phyloP scores from a whole-genome alignment of 1,139 yeast genomes.

The Candida smagusa region DNA sequence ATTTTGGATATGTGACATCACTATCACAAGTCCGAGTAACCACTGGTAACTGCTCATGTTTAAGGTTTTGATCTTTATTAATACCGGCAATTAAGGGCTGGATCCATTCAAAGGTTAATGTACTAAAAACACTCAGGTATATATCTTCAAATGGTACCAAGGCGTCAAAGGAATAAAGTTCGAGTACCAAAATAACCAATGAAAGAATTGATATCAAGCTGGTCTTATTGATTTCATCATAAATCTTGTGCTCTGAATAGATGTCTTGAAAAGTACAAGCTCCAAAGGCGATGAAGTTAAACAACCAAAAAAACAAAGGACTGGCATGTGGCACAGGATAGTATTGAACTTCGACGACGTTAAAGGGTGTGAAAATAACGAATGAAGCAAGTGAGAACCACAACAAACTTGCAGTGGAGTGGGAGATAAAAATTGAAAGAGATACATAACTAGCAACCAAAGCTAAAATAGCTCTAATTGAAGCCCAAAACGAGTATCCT shows the following conservation, averaged over 20 bases:
- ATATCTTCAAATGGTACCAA: too few species aligned
- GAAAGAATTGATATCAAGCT: too few species aligned
- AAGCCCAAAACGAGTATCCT: background rate
- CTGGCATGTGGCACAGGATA: conserved; percentile 10
- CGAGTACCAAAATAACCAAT: too few species aligned
- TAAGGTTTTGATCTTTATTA: conserved; percentile 19
- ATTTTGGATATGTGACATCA: conserved; percentile 8
- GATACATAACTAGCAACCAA: background rate
- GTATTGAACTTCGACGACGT: conserved; percentile 8
- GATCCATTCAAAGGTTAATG: conserved; percentile 24
- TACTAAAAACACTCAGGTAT: conserved; percentile 11
- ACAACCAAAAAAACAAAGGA: conserved; percentile 11
- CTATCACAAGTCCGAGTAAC: conserved; percentile 8
- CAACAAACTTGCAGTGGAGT: background rate
- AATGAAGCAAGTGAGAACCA: background rate
- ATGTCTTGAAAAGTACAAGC: conserved; percentile 14
- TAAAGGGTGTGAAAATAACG: conserved; percentile 8
- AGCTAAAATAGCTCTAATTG: background rate
- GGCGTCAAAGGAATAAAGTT: too few species aligned
- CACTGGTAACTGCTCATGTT: conserved; percentile 19
- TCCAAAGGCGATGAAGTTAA: conserved; percentile 5
- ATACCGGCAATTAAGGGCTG: conserved; percentile 24
- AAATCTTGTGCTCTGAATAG: conserved; percentile 16
- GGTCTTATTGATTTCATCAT: background rate
- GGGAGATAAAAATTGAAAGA: background rate